Evolutionary conservation across 164 flowering plant species (phyloP), one percentile per base, ranked within the genome.

Genomic region (Sedum album): DNA sequence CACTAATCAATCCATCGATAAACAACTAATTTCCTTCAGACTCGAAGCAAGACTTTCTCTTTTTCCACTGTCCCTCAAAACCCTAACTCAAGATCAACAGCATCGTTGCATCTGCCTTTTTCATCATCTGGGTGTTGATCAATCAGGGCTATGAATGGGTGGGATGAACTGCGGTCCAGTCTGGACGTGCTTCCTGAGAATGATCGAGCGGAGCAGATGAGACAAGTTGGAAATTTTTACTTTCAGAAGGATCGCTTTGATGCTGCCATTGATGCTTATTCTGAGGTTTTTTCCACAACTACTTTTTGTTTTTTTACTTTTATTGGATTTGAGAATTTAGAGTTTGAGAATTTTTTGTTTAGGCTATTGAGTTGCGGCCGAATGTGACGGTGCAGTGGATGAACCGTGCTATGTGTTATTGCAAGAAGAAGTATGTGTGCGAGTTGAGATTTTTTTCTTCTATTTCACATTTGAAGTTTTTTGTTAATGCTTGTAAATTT

Each of bases 221-320:
- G 73, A 60, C 72, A 75, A 73, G 82, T 84, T 31, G 98, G 96
- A 1, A 93, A 92, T 72, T 0, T 7, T 30, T 88, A 70, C 77
- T 92, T 86, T 83, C 75, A 70, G 65, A 88, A 84, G 67, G 77
- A 75, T 15, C 82, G 87, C 0, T 84, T 84, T 41, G 89, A 80
- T 4, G 98, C 98, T 65, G 96, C 98, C 76, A 93, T 90, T 35
- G 98, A 93, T 66, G 98, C 98, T 38, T 90, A 93, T 60, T 90
- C 98, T 0, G 93, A 84, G 91, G 98, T 90, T 49, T 31, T 67
- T 35, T 38, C 17, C 15, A 15, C 30, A 10, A 0, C 17, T 44
- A n/a, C 10, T 8, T 53, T 9, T 62, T 31, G 31, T 30, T 62
- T 30, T 28, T 17, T 36, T 17, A 11, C 11, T 8, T 44, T 44